A percentile compares a stretch with the other conserved stretches of the same genome.
phyloP scores from a whole-genome alignment of 2,329 filamentous ascomycete species.

The Ambrosiella beaveri region DNA sequence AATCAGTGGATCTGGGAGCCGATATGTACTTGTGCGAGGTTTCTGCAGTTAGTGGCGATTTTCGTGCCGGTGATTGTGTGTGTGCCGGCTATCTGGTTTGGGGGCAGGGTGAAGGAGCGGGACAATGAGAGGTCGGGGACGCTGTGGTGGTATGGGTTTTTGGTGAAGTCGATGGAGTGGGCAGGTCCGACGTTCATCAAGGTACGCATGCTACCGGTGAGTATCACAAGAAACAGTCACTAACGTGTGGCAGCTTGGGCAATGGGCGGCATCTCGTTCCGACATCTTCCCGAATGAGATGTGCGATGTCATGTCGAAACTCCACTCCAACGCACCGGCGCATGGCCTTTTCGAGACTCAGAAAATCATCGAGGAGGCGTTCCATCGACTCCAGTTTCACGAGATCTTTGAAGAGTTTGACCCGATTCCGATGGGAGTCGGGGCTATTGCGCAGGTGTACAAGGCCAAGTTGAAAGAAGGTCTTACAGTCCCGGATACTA shows the following conservation, averaged over 20 bases:
- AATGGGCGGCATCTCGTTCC: slow-evolving; percentile 92
- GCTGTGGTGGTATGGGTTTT: slow-evolving; percentile 83
- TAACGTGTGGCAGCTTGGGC: slow-evolving; percentile 49
- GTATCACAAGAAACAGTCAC: background rate
- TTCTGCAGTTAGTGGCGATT: slow-evolving; percentile 69
- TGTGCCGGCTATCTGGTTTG: slow-evolving; percentile 69
- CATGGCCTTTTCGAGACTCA: slow-evolving; percentile 72
- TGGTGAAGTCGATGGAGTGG: slow-evolving; percentile 78
- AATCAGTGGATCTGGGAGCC: slow-evolving; percentile 70
- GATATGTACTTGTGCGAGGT: slow-evolving; percentile 69
- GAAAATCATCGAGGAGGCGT: slow-evolving; percentile 62
- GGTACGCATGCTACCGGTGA: slow-evolving; percentile 28
- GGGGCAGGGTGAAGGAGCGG: slow-evolving; percentile 40
- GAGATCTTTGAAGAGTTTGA: slow-evolving; percentile 96
- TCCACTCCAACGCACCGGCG: slow-evolving; percentile 87
- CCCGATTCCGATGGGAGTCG: slow-evolving; percentile 74
- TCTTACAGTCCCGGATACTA: slow-evolving; percentile 26
- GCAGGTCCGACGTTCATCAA: slow-evolving; percentile 96
- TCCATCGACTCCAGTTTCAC: slow-evolving; percentile 61
- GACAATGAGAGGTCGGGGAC: slow-evolving; percentile 68
- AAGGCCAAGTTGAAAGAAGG: slow-evolving; percentile 78
- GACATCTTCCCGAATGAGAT: slow-evolving; percentile 92
- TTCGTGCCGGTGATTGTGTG: slow-evolving; percentile 79
- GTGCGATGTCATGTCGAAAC: slow-evolving; percentile 81
- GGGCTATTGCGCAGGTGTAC: slow-evolving; percentile 95